A percentile compares a stretch with the other conserved stretches of the same genome.
phyloP scores from a whole-genome alignment of 2,329 filamentous ascomycete genomes.

The Pyricularia pennisetigena region DNA sequence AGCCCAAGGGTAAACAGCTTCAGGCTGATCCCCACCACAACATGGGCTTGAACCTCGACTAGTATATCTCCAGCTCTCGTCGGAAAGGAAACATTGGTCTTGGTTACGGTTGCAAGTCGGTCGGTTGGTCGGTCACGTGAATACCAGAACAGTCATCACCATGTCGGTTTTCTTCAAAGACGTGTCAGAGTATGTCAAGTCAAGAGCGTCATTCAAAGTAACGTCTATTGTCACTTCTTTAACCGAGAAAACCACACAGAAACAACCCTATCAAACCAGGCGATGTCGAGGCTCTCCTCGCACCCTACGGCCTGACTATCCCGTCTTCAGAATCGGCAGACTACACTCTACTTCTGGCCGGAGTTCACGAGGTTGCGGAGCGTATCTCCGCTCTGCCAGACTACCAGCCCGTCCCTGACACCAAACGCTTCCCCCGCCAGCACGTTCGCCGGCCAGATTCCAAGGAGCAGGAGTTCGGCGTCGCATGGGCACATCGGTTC shows the following conservation, averaged over 20 bases:
- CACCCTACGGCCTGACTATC: conserved; percentile 25
- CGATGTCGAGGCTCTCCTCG: conserved; percentile 25
- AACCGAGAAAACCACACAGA: background rate
- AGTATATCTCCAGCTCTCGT: background rate
- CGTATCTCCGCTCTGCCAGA: conserved; percentile 32
- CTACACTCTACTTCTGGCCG: conserved; percentile 36
- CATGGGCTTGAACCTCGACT: background rate
- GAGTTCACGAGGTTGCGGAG: conserved; percentile 40
- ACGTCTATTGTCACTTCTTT: background rate
- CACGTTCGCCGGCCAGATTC: conserved; percentile 27
- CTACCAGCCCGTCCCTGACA: conserved; percentile 31
- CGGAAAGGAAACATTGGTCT: background rate
- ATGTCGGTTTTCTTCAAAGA: conserved; percentile 31
- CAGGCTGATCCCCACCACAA: background rate
- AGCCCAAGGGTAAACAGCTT: background rate
- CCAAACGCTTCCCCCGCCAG: conserved; percentile 31
- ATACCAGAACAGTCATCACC: background rate
- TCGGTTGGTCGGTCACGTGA: background rate
- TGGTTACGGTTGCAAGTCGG: background rate
- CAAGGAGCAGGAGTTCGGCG: conserved; percentile 32
- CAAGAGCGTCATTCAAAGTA: conserved; percentile 10
- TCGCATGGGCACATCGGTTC: conserved; percentile 42
- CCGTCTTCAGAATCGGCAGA: conserved; percentile 27
- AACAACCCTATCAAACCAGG: conserved; percentile 29
- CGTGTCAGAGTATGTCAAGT: conserved; percentile 19